Base-by-base conservation (phyloP, 1,284 basidiomycete genomes). In the Rhodotorula glutinis region DNA sequence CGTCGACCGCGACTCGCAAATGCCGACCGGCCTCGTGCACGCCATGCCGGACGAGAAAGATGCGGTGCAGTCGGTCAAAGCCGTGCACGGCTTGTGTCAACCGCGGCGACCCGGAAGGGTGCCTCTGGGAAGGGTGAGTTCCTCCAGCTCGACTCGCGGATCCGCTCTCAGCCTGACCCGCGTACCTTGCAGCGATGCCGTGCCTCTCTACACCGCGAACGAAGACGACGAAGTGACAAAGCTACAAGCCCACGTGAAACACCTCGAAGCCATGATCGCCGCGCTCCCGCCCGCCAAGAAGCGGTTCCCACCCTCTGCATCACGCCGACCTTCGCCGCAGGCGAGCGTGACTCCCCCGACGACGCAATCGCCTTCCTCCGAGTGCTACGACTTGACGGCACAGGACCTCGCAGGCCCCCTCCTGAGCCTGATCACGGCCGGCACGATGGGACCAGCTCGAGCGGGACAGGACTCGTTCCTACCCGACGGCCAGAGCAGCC, bases 21-120 rank as follows among this genome's bases (percentile, higher is more conserved):
- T n/a, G 46, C 13, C 46, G 46, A 23, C 46, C 46, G 46, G 46
- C 46, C 19, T 47, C 46, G 46, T 57, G 52, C 9, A 40, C 21
- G 11, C 23, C 38, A 4, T 58, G 62, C 27, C 33, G 70, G 5
- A 54, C 53, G 47, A 59, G 60, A 41, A 72, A 69, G 53, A 54
- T 69, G 14, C 38, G 67, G 3, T 72, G 70, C 52, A 72, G 69
- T 44, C 55, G 70, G 3, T 62, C 58, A 2, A 47, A 53, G 25
- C 70, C 70, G 3, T 72, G 70, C 25, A 65, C 69, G 25, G 65
- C 69, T 19, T 72, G 70, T 49, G 64, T 57, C 2, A n/a, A 54
- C 8, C 62, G 56, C 11, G 63, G 61, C 33, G 33, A 38, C 11
- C 33, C 33, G 16, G 41, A 53, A 23, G 65, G 46, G 2, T 71